Evolutionary conservation across 2,329 filamentous ascomycete genomes (phyloP).

Genomic region (Fusarium tuaranense): DNA sequence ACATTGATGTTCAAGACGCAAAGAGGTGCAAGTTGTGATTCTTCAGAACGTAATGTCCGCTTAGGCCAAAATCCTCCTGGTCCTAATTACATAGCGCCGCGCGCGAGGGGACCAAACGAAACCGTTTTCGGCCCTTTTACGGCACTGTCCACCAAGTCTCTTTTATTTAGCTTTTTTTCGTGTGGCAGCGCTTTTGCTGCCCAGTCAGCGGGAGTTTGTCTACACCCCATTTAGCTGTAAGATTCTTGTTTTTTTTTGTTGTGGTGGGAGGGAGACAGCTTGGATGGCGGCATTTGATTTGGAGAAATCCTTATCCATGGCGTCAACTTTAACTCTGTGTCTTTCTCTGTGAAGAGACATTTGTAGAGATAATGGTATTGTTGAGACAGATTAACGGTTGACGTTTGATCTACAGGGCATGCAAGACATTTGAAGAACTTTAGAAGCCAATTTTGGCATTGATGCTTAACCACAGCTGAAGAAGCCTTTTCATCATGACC

Average conservation of each 20-base stretch:
- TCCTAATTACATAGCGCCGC: constrained; percentile 4
- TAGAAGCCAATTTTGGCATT: background rate
- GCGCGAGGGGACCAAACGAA: constrained; percentile 11
- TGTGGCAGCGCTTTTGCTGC: background rate
- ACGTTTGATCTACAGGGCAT: constrained; percentile 1
- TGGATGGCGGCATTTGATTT: background rate
- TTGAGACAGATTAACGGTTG: background rate
- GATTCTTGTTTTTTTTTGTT: background rate
- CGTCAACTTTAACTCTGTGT: constrained; percentile 23
- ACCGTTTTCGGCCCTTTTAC: constrained; percentile 31
- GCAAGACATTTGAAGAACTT: background rate
- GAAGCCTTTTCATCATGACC: background rate
- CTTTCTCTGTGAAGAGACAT: background rate
- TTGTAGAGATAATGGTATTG: background rate
- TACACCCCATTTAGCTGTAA: background rate
- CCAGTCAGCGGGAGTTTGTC: background rate
- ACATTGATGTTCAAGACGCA: background rate
- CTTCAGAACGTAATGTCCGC: background rate
- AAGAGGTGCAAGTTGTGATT: background rate
- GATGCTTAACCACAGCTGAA: background rate
- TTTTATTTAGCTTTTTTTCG: background rate
- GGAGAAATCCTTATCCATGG: constrained; percentile 15
- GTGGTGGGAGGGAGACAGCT: background rate
- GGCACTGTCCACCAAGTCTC: background rate
- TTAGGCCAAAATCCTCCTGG: background rate